phyloP scores from a whole-genome alignment of 2,329 filamentous ascomycete genomes.

The Fusarium transvaalense region DNA sequence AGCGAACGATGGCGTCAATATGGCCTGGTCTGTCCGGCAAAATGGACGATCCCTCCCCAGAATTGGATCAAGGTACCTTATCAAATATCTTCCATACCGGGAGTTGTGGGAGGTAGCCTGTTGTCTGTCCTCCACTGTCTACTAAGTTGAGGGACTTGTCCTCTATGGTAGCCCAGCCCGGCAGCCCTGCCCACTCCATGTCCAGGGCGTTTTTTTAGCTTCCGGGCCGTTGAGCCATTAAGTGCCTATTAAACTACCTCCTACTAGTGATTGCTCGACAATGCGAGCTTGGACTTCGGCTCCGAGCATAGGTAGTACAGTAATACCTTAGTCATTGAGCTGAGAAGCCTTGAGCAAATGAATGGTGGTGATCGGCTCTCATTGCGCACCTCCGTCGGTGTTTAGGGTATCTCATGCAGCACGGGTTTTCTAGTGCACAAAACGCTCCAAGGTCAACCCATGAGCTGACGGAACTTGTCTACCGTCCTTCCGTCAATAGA shows the following conservation, averaged over 20 bases:
- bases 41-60: conserved; percentile 43
- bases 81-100: conserved; percentile 2
- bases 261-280: conserved; percentile 1
- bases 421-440: neutral
- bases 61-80: conserved; percentile 24
- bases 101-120: conserved; percentile 14
- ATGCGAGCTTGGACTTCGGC: conserved; percentile 25
- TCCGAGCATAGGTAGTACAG: conserved; percentile 5
- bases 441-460: neutral
- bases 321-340: conserved; percentile 1
- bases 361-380: neutral
- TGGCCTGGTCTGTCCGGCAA: conserved; percentile 27
- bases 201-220: conserved; percentile 30
- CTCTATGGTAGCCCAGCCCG: neutral
- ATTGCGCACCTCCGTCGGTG: neutral
- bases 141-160: neutral
- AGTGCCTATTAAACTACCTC: conserved; percentile 4
- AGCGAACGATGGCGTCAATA: conserved; percentile 42
- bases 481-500: neutral
- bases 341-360: neutral
- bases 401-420: conserved; percentile 15
- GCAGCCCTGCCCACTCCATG: neutral
- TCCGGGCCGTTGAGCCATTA: conserved; percentile 37
- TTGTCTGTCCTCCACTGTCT: neutral
- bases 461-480: neutral